Percentiles rank a stretch among this genome's conserved stretches.
Evolutionary conservation across 768 basidiomycete species (phyloP).

Genomic region (Boletus pseudopeckii): DNA sequence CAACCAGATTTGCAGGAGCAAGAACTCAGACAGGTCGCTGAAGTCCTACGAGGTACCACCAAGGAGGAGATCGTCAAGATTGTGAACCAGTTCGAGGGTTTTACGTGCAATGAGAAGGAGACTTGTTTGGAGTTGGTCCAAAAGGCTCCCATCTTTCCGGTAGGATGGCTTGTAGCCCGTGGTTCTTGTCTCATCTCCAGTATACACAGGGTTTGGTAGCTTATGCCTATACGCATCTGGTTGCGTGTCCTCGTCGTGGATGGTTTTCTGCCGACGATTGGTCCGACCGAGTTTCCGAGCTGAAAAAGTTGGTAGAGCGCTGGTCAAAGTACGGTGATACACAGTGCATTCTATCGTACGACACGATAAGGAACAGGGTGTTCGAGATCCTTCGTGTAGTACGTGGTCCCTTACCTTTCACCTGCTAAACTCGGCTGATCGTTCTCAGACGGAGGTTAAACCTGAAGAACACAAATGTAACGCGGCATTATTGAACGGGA

Average conservation of each 20-base stretch:
- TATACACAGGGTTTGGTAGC: conserved; percentile 25
- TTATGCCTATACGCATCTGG: conserved; percentile 28
- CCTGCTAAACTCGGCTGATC: conserved; percentile 6
- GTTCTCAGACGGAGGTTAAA: conserved; percentile 5
- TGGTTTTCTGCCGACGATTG: conserved; percentile 10
- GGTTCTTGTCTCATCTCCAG: conserved; percentile 4
- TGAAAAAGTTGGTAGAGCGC: conserved; percentile 7
- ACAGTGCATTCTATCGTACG: conserved; percentile 13
- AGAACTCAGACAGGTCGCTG: conserved; percentile 1
- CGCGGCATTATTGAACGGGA: conserved; percentile 15
- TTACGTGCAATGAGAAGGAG: conserved; percentile 1
- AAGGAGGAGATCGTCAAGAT: conserved; percentile 14
- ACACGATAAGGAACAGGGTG: conserved; percentile 9
- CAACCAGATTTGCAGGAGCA: background rate
- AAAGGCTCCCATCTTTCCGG: conserved; percentile 23
- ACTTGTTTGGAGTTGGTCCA: conserved; percentile 15
- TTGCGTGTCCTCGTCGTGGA: conserved; percentile 12
- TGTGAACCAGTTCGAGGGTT: conserved; percentile 17
- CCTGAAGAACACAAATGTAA: conserved; percentile 25
- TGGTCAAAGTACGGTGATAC: conserved; percentile 6
- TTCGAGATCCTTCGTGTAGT: conserved; percentile 18
- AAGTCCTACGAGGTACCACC: conserved; percentile 11
- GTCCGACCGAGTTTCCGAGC: conserved; percentile 1
- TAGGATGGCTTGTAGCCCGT: conserved; percentile 4
- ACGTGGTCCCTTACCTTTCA: background rate